Percentiles rank a stretch among this genome's conserved stretches.
Evolutionary conservation across 2,329 filamentous ascomycete species (phyloP).

Genomic region (Claviceps fusiformis): DNA sequence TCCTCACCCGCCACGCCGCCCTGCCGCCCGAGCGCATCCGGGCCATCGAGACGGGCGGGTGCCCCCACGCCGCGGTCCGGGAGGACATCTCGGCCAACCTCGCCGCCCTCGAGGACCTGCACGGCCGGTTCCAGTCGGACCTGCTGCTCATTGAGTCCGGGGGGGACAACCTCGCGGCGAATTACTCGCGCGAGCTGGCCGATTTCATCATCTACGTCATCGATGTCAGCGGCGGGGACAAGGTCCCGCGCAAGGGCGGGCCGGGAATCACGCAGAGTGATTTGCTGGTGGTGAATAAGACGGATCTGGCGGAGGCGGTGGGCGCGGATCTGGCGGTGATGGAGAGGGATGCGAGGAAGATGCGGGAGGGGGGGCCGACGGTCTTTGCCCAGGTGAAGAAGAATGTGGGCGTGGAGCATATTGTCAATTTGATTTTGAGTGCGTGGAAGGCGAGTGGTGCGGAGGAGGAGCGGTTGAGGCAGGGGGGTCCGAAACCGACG

Average conservation of each 20-base stretch:
- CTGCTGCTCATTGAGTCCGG: slow-evolving; percentile 89
- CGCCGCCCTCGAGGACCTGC: slow-evolving; percentile 78
- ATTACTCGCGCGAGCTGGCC: slow-evolving; percentile 87
- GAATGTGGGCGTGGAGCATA: slow-evolving; percentile 69
- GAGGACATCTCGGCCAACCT: slow-evolving; percentile 95
- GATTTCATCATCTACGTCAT: slow-evolving; percentile 99
- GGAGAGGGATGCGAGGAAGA: slow-evolving; percentile 88
- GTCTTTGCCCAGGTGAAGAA: slow-evolving; percentile 98
- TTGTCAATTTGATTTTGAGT: slow-evolving; percentile 75
- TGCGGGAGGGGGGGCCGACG: slow-evolving; percentile 88
- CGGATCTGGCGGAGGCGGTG: slow-evolving; percentile 78
- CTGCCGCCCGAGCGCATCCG: slow-evolving; percentile 73
- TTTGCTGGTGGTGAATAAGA: slow-evolving; percentile 91
- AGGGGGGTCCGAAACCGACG: slow-evolving; percentile 45
- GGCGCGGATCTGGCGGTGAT: slow-evolving; percentile 86
- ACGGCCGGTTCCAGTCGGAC: slow-evolving; percentile 65
- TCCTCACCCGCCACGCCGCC: slow-evolving; percentile 76
- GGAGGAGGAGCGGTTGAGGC: slow-evolving; percentile 39
- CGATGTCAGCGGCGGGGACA: slow-evolving; percentile 91
- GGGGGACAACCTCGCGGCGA: slow-evolving; percentile 92
- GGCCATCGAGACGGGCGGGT: slow-evolving; percentile 95
- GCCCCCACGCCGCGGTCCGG: slow-evolving; percentile 90
- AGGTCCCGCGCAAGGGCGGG: slow-evolving; percentile 89
- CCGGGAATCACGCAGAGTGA: slow-evolving; percentile 96
- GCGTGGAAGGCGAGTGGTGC: slow-evolving; percentile 90